phyloP scores from a whole-genome alignment of 768 basidiomycete genomes.

The Tephrocybe sp. region DNA sequence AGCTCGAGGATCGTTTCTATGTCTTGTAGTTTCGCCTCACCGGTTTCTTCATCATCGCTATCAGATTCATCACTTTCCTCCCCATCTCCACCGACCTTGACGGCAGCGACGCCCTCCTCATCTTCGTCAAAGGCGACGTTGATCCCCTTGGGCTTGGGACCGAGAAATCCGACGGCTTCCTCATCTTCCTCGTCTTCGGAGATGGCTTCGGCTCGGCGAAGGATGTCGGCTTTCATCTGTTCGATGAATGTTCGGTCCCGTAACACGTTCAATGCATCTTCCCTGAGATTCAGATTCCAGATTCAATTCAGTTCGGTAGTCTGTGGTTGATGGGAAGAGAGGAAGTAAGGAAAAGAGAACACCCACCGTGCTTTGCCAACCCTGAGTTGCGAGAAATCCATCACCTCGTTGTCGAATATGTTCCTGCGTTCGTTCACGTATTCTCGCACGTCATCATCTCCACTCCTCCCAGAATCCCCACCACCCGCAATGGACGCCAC shows the following conservation, averaged over 20 bases:
- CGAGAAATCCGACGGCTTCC: constrained; percentile 17
- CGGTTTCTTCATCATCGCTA: constrained; percentile 39
- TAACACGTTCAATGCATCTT: constrained; percentile 43
- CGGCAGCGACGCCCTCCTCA: constrained; percentile 44
- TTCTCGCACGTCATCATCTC: constrained; percentile 14
- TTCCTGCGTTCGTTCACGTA: constrained; percentile 57
- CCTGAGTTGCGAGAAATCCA: constrained; percentile 61
- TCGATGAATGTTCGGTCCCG: constrained; percentile 63
- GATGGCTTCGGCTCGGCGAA: constrained; percentile 71
- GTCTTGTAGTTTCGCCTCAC: constrained; percentile 22
- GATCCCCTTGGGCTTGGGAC: constrained; percentile 28
- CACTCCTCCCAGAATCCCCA: not conserved
- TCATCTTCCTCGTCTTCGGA: constrained; percentile 68
- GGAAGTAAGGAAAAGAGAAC: constrained; percentile 1
- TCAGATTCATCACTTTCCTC: constrained; percentile 36
- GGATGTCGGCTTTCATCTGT: constrained; percentile 81
- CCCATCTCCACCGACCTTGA: constrained; percentile 62
- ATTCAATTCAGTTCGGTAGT: no score
- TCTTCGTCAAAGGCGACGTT: constrained; percentile 39
- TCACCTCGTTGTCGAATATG: constrained; percentile 69
- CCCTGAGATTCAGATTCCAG: constrained; percentile 34
- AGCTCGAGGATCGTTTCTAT: constrained; percentile 71
- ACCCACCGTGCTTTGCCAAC: constrained; percentile 59
- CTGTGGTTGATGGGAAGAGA: no score
- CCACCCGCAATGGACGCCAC: constrained; percentile 3